A percentile compares a stretch with the other conserved stretches of the same genome.
Conservation (phyloP, 176 grass and related monocot species). For the Carex scoparia region DNA sequence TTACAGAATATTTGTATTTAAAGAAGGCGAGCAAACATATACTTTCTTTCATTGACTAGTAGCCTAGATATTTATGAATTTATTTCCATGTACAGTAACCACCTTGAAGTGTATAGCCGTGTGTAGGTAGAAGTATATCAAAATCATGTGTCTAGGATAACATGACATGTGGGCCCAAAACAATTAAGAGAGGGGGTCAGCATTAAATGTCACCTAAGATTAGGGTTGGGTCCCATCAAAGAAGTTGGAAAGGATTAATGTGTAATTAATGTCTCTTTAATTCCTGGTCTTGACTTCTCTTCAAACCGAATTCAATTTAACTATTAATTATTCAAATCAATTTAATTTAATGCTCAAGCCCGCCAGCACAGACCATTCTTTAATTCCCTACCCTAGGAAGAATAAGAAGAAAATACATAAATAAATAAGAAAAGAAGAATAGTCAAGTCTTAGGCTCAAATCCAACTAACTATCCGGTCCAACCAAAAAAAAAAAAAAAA, state of each 20-base stretch:
- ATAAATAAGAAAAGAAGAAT: too few species aligned
- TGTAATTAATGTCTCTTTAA: conserved; percentile 21
- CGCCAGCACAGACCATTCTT: neutral
- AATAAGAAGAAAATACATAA: neutral
- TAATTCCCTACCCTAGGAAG: neutral
- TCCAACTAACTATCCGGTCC: too few species aligned
- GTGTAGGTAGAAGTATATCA: neutral
- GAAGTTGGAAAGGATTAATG: conserved; percentile 25
- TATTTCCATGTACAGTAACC: neutral
- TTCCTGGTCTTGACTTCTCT: conserved; percentile 13
- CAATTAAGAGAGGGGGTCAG: conserved; percentile 10
- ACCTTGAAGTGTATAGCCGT: neutral
- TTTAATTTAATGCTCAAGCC: neutral
- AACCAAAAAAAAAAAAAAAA: too few species aligned
- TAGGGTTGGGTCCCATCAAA: conserved; percentile 29
- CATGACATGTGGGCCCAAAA: neutral
- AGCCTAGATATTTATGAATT: neutral
- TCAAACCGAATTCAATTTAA: conserved; percentile 9
- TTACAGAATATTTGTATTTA: neutral
- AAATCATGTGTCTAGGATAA: neutral
- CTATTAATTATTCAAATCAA: conserved; percentile 9
- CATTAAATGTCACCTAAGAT: conserved; percentile 32
- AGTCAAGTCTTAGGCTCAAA: too few species aligned
- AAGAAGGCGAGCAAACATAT: neutral
- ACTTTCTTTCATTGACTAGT: conserved; percentile 2